A percentile compares a stretch with the other conserved stretches of the same genome.
Evolutionary conservation across 768 basidiomycete species (phyloP).

Genomic region (Pleurotus citrinopileatus): DNA sequence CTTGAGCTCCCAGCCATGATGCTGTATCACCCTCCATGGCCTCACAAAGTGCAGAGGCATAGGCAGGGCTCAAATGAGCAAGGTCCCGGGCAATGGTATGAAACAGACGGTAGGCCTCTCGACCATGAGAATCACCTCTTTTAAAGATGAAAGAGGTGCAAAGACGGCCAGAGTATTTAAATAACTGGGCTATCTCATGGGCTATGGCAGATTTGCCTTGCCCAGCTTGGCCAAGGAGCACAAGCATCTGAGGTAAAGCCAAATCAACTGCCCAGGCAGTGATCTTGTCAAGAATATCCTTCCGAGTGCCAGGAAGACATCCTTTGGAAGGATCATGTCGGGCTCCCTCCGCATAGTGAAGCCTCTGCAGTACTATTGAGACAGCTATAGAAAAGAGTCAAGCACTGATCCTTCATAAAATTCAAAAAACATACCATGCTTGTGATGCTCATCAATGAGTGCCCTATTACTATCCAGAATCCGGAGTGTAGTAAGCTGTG

Average conservation of each 20-base stretch:
- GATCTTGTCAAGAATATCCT: conserved; percentile 21
- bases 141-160: conserved; percentile 33
- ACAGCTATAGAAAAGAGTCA: too few species aligned
- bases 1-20: background rate
- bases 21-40: background rate
- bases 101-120: conserved; percentile 22
- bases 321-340: conserved; percentile 7
- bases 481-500: background rate
- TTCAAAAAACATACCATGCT: background rate
- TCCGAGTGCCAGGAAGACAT: conserved; percentile 21
- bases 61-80: background rate
- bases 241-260: background rate
- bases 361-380: background rate
- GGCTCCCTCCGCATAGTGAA: conserved; percentile 7
- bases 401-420: too few species aligned
- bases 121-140: conserved; percentile 15
- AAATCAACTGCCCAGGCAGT: conserved; percentile 18
- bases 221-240: conserved; percentile 21
- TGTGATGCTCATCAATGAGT: background rate
- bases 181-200: conserved; percentile 25
- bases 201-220: conserved; percentile 36
- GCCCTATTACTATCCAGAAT: background rate
- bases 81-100: conserved; percentile 28
- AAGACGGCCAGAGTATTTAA: conserved; percentile 18
- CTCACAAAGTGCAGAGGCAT: background rate